Evolutionary conservation across 1,139 yeast genomes (phyloP).

Genomic region (Candida pseudocylindracea): DNA sequence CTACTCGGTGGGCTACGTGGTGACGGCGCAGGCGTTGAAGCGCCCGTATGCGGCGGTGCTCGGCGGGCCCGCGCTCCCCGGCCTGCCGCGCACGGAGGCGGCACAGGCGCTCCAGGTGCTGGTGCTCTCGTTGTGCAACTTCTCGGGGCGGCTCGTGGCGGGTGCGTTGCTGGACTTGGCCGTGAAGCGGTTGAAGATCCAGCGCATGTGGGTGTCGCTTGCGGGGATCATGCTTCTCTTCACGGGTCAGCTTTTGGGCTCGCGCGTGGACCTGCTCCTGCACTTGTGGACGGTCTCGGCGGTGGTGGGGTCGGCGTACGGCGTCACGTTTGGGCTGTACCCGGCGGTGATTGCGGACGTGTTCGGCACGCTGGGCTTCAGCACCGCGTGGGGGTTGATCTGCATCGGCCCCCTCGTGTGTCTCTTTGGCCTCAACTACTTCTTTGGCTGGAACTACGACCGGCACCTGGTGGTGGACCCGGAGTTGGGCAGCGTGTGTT

Average conservation of each 20-base stretch:
- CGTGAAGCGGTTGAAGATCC: slow-evolving; percentile 11
- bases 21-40: slow-evolving; percentile 14
- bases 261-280: slow-evolving; percentile 1
- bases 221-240: slow-evolving; percentile 10
- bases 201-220: slow-evolving; percentile 17
- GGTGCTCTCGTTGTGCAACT: slow-evolving; percentile 17
- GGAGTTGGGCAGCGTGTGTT: slow-evolving; percentile 1
- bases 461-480: slow-evolving; percentile 3
- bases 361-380: slow-evolving; percentile 17
- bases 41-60: slow-evolving; percentile 4
- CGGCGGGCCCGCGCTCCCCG: slow-evolving; percentile 2
- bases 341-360: slow-evolving; percentile 24
- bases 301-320: slow-evolving; percentile 16
- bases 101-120: slow-evolving; percentile 24
- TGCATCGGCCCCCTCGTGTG: slow-evolving; percentile 19
- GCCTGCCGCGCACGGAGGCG: slow-evolving; percentile 7
- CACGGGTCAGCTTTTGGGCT: slow-evolving; percentile 11
- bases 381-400: slow-evolving; percentile 23
- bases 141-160: slow-evolving; percentile 15
- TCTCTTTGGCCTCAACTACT: slow-evolving; percentile 14
- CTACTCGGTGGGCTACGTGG: slow-evolving; percentile 20
- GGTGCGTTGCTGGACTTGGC: slow-evolving; percentile 18
- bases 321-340: slow-evolving; percentile 18
- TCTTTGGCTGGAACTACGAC: slow-evolving; percentile 18
- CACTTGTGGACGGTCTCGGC: slow-evolving; percentile 11